Conservation (phyloP, 148 eudicot genomes). For the Vaccinium myrtillus region DNA sequence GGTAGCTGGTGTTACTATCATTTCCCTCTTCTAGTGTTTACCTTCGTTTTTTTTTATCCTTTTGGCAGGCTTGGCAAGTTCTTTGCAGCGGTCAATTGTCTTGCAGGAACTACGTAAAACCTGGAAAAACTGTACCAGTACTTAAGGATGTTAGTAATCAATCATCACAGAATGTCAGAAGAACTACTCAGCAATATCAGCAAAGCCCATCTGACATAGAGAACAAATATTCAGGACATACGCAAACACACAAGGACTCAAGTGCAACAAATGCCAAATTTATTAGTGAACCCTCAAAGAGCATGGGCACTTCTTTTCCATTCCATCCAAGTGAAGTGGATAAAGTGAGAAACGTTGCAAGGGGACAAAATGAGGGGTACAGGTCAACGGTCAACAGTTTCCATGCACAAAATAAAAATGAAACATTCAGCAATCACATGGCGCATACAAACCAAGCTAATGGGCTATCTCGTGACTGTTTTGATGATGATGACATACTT, state of each 20-base stretch:
- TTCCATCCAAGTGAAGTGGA: conserved; percentile 20
- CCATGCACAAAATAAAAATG: conserved; percentile 25
- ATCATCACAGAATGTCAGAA: conserved; percentile 31
- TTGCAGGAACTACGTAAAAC: conserved; percentile 55
- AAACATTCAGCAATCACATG: conserved; percentile 33
- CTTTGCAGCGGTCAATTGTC: conserved; percentile 65
- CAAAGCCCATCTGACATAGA: conserved; percentile 28
- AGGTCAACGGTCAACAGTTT: conserved; percentile 25
- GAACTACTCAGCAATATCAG: conserved; percentile 26
- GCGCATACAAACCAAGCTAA: conserved; percentile 27
- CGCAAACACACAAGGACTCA: conserved; percentile 31
- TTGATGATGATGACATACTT: conserved; percentile 80
- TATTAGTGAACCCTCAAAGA: conserved; percentile 26
- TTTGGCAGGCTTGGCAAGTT: conserved; percentile 82
- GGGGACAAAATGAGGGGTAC: conserved; percentile 30
- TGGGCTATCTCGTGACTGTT: conserved; percentile 31
- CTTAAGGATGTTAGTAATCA: conserved; percentile 32
- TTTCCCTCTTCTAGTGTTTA: not conserved
- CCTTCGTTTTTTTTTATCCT: conserved; percentile 14
- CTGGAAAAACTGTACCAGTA: conserved; percentile 62
- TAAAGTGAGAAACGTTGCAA: conserved; percentile 33
- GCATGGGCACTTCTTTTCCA: conserved; percentile 24
- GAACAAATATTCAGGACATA: conserved; percentile 29
- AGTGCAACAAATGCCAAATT: conserved; percentile 29
- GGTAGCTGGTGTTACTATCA: not conserved